These are phyloP conservation scores for Pittosporum tobira DNA, from an alignment of 129 eudicot genomes.

Conservation along the genomic window DNA sequence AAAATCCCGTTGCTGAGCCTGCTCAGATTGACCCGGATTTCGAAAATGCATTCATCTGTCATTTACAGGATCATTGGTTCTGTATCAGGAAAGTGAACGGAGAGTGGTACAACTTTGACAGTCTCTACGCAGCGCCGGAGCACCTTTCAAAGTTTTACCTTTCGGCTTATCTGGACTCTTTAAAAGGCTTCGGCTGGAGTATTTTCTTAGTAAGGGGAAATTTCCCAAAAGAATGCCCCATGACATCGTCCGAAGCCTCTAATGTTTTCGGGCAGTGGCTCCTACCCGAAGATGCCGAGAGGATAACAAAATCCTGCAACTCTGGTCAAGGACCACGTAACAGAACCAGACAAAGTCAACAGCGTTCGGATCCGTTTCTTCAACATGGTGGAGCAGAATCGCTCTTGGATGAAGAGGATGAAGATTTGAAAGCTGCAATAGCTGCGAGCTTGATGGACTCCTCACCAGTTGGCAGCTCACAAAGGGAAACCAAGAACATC, in stretches of 20 bases:
- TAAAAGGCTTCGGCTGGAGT: constrained; percentile 93
- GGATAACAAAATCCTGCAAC: constrained; percentile 66
- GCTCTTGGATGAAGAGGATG: constrained; percentile 51
- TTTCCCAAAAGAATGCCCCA: constrained; percentile 83
- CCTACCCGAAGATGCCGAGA: constrained; percentile 71
- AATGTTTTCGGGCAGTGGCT: constrained; percentile 92
- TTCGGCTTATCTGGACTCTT: constrained; percentile 82
- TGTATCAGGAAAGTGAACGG: constrained; percentile 92
- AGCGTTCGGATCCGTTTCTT: constrained; percentile 6
- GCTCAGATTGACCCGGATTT: constrained; percentile 94
- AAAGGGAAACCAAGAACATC: constrained; percentile 15
- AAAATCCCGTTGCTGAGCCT: constrained; percentile 87
- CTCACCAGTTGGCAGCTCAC: constrained; percentile 14
- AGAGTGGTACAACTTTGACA: constrained; percentile 97
- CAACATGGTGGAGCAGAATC: constrained; percentile 10
- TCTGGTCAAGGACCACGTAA: constrained; percentile 28
- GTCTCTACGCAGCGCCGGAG: constrained; percentile 85
- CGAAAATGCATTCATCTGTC: constrained; percentile 88
- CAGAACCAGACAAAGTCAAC: constrained; percentile 13
- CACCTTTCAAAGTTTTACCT: constrained; percentile 93
- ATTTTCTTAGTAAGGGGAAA: constrained; percentile 82
- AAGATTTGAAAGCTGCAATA: constrained; percentile 80
- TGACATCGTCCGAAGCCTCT: constrained; percentile 73
- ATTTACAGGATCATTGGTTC: constrained; percentile 96
- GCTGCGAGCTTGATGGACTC: constrained; percentile 90